Base-by-base conservation (phyloP, 1,284 basidiomycete species). In the Melampsora larici-populina region DNA sequence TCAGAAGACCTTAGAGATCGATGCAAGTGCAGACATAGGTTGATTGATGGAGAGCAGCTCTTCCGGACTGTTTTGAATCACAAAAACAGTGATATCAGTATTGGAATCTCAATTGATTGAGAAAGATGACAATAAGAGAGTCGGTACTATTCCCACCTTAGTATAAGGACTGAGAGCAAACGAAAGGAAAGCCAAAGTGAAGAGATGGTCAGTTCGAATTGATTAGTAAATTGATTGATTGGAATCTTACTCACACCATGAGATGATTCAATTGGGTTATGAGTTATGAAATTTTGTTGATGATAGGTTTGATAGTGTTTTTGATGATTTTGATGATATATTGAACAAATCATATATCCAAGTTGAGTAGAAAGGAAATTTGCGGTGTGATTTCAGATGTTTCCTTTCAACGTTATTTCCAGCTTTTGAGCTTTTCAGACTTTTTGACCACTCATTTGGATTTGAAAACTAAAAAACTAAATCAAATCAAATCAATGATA, bases 41-140 rank as follows among this genome's bases (percentile, higher is more conserved):
- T 95, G 93, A 36, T 92, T 92, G 82, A 95, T 92, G 79, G 91
- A 92, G 83, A 96, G 89, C 79, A 96, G 90, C 80, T 93, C 93
- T 83, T 94, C 93, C 51, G 93, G 91, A 84, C 93, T 92, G 79
- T 85, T 78, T 24, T 48, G 66, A 24, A 21, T 48, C 1, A 63
- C 29, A 26, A 71, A 31, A n/a, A 29, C 9, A 62, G 40, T 29
- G 49, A 31, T 51, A 65, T 72, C 26, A 75, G 68, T 68, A 70
- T 49, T 68, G 48, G 24, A n/a, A 69, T 43, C 29, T 51, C 43
- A 60, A 18, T 11, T 70, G 33, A 26, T 21, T 62, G 51, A 40
- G 18, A 3, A 48, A 17, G 43, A 24, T n/a, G 21, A 15, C 17
- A 49, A 36, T 26, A 31, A 74, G 55, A 72, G 71, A 74, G 40